Evolutionary conservation across 2,329 filamentous ascomycete species (phyloP).

Genomic region (Mollisiaceae sp.): DNA sequence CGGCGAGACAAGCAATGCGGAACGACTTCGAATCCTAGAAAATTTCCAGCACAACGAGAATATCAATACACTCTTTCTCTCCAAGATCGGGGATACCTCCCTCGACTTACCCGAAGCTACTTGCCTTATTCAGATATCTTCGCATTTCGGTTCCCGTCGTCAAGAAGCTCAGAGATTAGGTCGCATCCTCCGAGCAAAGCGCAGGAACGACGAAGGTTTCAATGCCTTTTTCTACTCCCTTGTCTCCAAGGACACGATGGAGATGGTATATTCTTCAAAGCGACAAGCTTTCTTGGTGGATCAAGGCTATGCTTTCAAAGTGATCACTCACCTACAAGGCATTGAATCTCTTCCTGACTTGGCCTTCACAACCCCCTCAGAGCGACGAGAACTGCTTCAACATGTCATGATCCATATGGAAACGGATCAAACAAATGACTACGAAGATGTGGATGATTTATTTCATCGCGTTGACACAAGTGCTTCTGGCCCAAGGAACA

Average conservation of each 20-base stretch:
- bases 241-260: constrained; percentile 94
- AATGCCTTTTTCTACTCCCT: constrained; percentile 99
- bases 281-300: constrained; percentile 96
- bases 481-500: constrained; percentile 43
- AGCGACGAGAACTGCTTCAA: constrained; percentile 84
- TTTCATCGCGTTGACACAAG: constrained; percentile 56
- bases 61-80: constrained; percentile 92
- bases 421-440: constrained; percentile 24
- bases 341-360: constrained; percentile 84
- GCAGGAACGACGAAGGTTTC: constrained; percentile 96
- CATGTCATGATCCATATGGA: constrained; percentile 91
- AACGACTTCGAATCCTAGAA: constrained; percentile 85
- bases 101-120: constrained; percentile 96
- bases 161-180: constrained; percentile 95
- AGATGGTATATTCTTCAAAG: constrained; percentile 98
- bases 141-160: constrained; percentile 94
- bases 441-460: constrained; percentile 58
- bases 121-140: constrained; percentile 95
- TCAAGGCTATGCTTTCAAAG: constrained; percentile 98
- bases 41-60: constrained; percentile 94
- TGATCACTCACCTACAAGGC: constrained; percentile 93
- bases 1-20: constrained; percentile 82
- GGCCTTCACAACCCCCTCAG: constrained; percentile 77
- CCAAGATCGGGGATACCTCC: constrained; percentile 98
- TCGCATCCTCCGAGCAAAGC: constrained; percentile 91